Base-by-base conservation (phyloP, 73 alveolate species). In the Chromera velia region DNA sequence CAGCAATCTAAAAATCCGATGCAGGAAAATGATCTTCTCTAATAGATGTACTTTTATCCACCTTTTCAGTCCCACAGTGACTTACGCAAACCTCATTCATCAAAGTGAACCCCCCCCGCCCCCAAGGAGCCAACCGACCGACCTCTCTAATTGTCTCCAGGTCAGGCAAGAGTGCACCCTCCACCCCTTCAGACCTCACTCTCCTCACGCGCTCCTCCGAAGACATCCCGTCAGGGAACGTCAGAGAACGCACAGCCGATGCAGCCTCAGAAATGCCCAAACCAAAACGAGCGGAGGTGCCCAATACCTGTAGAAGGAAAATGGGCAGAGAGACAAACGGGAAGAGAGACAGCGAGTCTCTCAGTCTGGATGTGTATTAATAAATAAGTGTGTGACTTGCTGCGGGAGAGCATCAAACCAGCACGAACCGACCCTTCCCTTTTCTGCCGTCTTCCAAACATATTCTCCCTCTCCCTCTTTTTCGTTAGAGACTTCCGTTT, bases 191-290 rank as follows among this genome's bases (percentile, higher is more conserved):
- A 13, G 55, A 4, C 55, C 13, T 40, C 22, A 40, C 55, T 4
- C 55, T 4, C 55, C 13, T 40, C 22, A 40, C 55, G 55, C 55
- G 55, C 55, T 40, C 55, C 22, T 4, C 55, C 22, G 55, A 7
- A 13, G 13, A 13, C 55, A 55, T 6, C 70, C 1, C 7, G 30
- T 55, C 70, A 9, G 70, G 70, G 30, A 10, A 55, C 31, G 24
- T 24, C 27, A 71, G 34, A 30, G 34, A 18, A 9, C 48, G 72
- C 10, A 9, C 33, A 34, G 32, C 31, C 72, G 73, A 70, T 49
- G 70, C 86, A 0, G 74, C 32, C 0, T 80, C 80, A 17, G 69
- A 48, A 34, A 79, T 33, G 19, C 86, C 86, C 40, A 79, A 48
- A 9, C 86, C 86, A 19, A 79, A 79, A 30, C 86, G 79, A 40